These are phyloP conservation scores for Tremella yokohamensis DNA, from an alignment of 768 basidiomycete genomes.

Conservation along the genomic window DNA sequence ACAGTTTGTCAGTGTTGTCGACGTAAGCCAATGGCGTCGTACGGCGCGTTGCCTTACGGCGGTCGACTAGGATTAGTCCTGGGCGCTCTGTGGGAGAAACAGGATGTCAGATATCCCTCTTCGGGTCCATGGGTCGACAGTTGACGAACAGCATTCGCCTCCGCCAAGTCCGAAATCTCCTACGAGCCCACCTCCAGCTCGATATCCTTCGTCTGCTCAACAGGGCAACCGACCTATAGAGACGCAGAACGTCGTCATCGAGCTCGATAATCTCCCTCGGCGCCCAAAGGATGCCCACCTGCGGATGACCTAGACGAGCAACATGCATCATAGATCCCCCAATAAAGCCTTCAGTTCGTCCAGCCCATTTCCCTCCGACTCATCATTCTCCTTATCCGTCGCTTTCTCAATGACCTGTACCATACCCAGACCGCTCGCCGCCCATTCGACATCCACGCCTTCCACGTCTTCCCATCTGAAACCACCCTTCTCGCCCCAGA, in stretches of 20 bases:
- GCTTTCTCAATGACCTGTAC: slow-evolving; percentile 6
- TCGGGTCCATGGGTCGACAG: background rate
- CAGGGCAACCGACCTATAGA: too few relatives aligned
- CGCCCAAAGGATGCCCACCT: too few relatives aligned
- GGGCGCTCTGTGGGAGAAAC: background rate
- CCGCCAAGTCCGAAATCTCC: too few relatives aligned
- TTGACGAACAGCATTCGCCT: too few relatives aligned
- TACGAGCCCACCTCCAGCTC: too few relatives aligned
- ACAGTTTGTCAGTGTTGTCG: background rate
- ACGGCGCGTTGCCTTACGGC: background rate
- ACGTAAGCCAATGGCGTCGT: background rate
- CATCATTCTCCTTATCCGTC: slow-evolving; percentile 15
- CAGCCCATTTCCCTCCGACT: slow-evolving; percentile 37
- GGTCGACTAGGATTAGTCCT: background rate
- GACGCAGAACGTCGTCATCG: too few relatives aligned
- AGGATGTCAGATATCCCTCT: background rate
- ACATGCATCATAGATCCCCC: background rate
- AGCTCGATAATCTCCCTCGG: too few relatives aligned
- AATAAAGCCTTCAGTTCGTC: slow-evolving; percentile 31
- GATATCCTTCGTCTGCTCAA: too few relatives aligned
- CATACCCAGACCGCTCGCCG: slow-evolving; percentile 25
- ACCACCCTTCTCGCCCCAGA: slow-evolving; percentile 45
- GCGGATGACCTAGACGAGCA: too few relatives aligned
- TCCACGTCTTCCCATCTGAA: slow-evolving; percentile 49
- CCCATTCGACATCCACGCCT: slow-evolving; percentile 45